Evolutionary conservation across 805 yeast genomes (phyloP).

Genomic region (Lachancea kluyveri): DNA sequence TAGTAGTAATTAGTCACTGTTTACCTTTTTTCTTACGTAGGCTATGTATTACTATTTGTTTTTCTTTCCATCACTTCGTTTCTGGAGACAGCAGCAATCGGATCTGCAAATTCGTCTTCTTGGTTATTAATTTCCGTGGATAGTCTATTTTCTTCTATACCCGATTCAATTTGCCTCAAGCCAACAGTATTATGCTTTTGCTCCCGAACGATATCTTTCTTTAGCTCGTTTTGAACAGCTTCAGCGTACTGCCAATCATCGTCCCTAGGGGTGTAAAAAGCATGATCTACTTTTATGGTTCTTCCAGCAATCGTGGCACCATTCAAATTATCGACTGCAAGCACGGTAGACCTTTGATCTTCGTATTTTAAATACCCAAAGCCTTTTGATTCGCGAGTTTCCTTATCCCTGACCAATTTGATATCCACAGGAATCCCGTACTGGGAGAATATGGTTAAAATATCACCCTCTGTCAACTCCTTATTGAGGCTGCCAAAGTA

Average conservation of each 20-base stretch:
- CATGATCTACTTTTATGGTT: slow-evolving; percentile 62
- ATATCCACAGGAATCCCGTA: slow-evolving; percentile 81
- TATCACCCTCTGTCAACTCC: slow-evolving; percentile 66
- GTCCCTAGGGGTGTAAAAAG: slow-evolving; percentile 49
- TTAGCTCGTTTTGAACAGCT: slow-evolving; percentile 28
- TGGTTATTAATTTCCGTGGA: slow-evolving; percentile 6
- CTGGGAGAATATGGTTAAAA: slow-evolving; percentile 76
- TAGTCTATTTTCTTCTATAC: background rate
- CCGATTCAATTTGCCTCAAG: background rate
- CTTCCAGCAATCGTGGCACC: slow-evolving; percentile 53
- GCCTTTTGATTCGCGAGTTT: slow-evolving; percentile 62
- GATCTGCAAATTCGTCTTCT: slow-evolving; percentile 33
- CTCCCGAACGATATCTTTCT: slow-evolving; percentile 20
- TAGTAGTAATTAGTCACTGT: background rate
- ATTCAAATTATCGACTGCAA: slow-evolving; percentile 86
- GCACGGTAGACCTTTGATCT: slow-evolving; percentile 68
- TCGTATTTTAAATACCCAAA: slow-evolving; percentile 81
- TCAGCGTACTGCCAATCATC: slow-evolving; percentile 45
- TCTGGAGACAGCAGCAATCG: slow-evolving; percentile 36
- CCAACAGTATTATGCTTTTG: background rate
- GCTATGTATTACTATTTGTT: slow-evolving; percentile 4
- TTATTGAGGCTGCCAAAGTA: slow-evolving; percentile 68
- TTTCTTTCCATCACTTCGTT: slow-evolving; percentile 17
- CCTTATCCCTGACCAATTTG: slow-evolving; percentile 58
- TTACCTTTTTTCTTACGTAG: background rate